These are phyloP conservation scores for Rhazya stricta DNA, from an alignment of 257 asterid species.

Conservation along the genomic window DNA sequence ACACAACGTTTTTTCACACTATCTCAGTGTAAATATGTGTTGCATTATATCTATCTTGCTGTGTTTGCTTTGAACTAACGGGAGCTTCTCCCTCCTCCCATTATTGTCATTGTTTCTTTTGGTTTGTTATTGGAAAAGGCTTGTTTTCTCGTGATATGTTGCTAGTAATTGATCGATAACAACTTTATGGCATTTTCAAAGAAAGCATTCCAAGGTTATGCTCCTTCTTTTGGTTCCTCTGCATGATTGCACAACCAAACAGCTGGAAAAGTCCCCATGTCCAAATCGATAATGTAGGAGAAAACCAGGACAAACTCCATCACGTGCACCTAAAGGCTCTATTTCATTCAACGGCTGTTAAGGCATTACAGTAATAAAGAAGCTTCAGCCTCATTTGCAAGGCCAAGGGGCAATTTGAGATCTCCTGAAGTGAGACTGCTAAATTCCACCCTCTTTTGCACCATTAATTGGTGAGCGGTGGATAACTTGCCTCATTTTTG, in stretches of 20 bases:
- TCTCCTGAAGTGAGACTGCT: no score
- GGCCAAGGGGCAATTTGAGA: no score
- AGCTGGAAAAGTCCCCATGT: not conserved
- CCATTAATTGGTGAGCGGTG: no score
- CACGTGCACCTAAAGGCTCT: no score
- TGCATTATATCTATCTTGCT: not conserved
- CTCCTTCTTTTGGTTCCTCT: not conserved
- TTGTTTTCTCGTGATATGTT: not conserved
- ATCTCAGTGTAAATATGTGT: slow-evolving; percentile 46
- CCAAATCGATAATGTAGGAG: no score
- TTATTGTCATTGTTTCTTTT: slow-evolving; percentile 16
- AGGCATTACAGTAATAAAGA: no score
- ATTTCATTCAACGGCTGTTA: no score
- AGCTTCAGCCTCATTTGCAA: no score
- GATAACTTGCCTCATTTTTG: no score
- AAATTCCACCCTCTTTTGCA: no score
- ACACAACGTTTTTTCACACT: slow-evolving; percentile 24
- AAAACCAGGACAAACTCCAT: no score
- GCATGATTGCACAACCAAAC: not conserved
- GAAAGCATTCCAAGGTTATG: not conserved
- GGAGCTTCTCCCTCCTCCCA: slow-evolving; percentile 13
- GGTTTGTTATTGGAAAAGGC: not conserved
- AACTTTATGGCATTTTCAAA: slow-evolving; percentile 22
- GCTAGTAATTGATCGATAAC: slow-evolving; percentile 19
- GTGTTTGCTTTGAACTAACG: slow-evolving; percentile 15